Evolutionary conservation across 2,329 filamentous ascomycete genomes (phyloP), one percentile per base, ranked within the genome.

Genomic region (Ramularia endophylla): DNA sequence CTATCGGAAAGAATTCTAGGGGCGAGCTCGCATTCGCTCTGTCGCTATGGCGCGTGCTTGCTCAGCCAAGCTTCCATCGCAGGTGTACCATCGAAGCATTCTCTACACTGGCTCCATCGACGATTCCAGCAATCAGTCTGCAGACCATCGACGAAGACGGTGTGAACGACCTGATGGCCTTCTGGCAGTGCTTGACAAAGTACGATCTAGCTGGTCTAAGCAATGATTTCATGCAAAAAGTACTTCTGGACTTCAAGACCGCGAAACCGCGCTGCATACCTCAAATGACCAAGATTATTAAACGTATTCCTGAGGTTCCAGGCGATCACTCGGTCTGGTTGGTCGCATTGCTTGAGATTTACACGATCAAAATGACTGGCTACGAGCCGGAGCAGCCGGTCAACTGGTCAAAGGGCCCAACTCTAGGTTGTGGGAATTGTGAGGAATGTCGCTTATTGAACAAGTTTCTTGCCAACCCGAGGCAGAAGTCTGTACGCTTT

Each of bases 1-100:
- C 31, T 19, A 16, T 34, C 31, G 18, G n/a, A 34, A 34, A 34
- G 31, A 34, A 34, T n/a, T n/a, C 31, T 16, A 8, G 18, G 19
- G 31, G 17, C 17, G 18, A 34, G 13, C n/a, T 34, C 17, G 31
- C 31, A n/a, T 34, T 19, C 16, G 16, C 31, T 17, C 12, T n/a
- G 16, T 19, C 13, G 13, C 19, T 11, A 20, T 34, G 8, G 31
- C 31, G 18, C 31, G 31, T 34, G 31, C 4, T 34, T 16, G 13
- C 9, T 7, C 31, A n/a, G n/a, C 31, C 19, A 16, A 16, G 12
- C 11, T 11, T 5, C n/a, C n/a, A n/a, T n/a, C n/a, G n/a, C n/a
- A n/a, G n/a, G n/a, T n/a, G n/a, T n/a, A n/a, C n/a, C n/a, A 3
- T 17, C 31, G 31, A 16, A n/a, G 31, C 31, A 19, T 12, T 34